Evolutionary conservation across 2,329 filamentous ascomycete genomes (phyloP).

Genomic region (Metarhizium brunneum): DNA sequence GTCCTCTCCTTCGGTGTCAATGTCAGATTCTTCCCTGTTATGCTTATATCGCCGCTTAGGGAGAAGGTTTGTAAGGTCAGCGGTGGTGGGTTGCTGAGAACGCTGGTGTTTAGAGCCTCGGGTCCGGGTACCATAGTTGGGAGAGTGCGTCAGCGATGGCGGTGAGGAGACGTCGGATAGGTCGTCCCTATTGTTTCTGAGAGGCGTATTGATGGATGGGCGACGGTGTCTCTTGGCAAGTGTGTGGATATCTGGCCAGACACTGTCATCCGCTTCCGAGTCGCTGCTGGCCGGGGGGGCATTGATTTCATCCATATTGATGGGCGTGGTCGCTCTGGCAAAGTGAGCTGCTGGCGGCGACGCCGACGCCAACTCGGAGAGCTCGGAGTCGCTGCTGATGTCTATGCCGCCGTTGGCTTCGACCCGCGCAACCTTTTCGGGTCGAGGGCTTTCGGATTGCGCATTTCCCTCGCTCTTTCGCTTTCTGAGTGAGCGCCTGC

Average conservation of each 20-base stretch:
- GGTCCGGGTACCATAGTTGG: slow-evolving; percentile 35
- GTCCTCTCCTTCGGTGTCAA: slow-evolving; percentile 37
- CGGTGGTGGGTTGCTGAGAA: slow-evolving; percentile 40
- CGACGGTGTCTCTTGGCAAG: slow-evolving; percentile 38
- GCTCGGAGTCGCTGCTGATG: slow-evolving; percentile 27
- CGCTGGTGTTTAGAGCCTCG: slow-evolving; percentile 25
- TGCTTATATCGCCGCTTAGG: slow-evolving; percentile 40
- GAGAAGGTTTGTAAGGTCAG: slow-evolving; percentile 43
- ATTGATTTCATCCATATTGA: slow-evolving; percentile 38
- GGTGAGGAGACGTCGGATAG: slow-evolving; percentile 52
- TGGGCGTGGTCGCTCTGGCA: slow-evolving; percentile 30
- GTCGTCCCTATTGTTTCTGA: slow-evolving; percentile 24
- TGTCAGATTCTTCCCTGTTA: slow-evolving; percentile 27
- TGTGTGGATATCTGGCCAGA: slow-evolving; percentile 44
- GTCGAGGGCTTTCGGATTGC: slow-evolving; percentile 27
- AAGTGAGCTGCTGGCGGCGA: slow-evolving; percentile 17
- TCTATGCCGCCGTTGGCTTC: slow-evolving; percentile 14
- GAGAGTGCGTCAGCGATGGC: slow-evolving; percentile 58
- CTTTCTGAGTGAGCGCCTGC: slow-evolving; percentile 35
- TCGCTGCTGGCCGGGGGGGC: slow-evolving; percentile 48
- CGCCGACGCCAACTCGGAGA: slow-evolving; percentile 29
- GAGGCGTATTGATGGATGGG: slow-evolving; percentile 26
- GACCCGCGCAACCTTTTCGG: slow-evolving; percentile 24
- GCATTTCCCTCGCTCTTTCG: slow-evolving; percentile 42
- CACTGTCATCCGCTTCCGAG: slow-evolving; percentile 31